Evolutionary conservation across 257 asterid species (phyloP).

Genomic region (Nicotiana tomentosiformis): DNA sequence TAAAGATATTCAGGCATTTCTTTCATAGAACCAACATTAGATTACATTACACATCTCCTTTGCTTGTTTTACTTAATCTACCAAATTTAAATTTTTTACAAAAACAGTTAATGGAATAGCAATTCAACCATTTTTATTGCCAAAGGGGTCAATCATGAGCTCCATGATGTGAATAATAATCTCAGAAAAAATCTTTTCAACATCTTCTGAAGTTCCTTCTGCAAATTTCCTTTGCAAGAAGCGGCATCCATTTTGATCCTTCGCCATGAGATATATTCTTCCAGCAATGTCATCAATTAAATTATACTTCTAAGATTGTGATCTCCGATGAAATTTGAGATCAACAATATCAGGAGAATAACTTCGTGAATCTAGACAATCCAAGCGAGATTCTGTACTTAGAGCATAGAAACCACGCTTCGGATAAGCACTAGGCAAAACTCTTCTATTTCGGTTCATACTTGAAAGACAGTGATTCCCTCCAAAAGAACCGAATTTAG

Average conservation of each 20-base stretch:
- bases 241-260: slow-evolving; percentile 93
- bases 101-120: too few species aligned
- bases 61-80: too few species aligned
- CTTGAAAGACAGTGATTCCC: not conserved
- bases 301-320: too few species aligned
- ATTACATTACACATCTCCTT: too few species aligned
- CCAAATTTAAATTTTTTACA: too few species aligned
- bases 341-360: not conserved
- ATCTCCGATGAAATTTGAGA: not conserved
- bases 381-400: not conserved
- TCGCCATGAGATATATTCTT: slow-evolving; percentile 38
- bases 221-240: slow-evolving; percentile 79
- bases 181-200: slow-evolving; percentile 61
- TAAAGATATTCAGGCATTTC: too few species aligned
- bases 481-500: not conserved
- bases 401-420: not conserved
- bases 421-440: not conserved
- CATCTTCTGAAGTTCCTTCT: slow-evolving; percentile 65
- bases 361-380: not conserved
- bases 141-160: slow-evolving; percentile 87
- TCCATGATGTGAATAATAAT: slow-evolving; percentile 67
- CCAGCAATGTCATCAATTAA: not conserved
- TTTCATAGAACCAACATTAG: too few species aligned
- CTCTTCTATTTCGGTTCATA: not conserved
- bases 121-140: slow-evolving; percentile 27